A percentile compares a stretch with the other conserved stretches of the same genome.
Evolutionary conservation across 306 rosid species (phyloP).

Genomic region (Hippophae gyantsensis): DNA sequence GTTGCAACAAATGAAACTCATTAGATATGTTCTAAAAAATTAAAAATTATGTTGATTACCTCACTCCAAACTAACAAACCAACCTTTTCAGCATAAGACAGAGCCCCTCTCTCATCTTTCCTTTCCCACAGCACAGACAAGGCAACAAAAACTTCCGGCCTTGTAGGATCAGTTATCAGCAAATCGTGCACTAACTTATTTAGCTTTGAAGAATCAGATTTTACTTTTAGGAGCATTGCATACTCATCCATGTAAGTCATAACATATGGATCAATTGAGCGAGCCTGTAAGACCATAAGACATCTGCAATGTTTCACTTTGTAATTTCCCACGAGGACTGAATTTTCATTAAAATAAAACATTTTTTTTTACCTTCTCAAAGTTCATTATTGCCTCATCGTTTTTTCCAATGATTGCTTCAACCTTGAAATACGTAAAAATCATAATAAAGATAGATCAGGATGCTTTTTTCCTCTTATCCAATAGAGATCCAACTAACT

Average conservation of each 20-base stretch:
- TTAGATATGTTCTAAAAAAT: conserved; percentile 20
- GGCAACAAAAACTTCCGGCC: conserved; percentile 96
- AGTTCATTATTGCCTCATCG: conserved; percentile 91
- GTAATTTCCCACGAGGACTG: background rate
- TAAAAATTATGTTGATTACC: conserved; percentile 19
- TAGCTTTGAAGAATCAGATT: conserved; percentile 78
- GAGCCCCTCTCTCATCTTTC: conserved; percentile 86
- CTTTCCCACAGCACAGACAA: conserved; percentile 88
- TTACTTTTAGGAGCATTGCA: conserved; percentile 92
- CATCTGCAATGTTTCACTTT: conserved; percentile 1
- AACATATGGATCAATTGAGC: conserved; percentile 79
- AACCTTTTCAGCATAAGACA: conserved; percentile 93
- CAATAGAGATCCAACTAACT: conserved; percentile 3
- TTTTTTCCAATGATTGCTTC: conserved; percentile 90
- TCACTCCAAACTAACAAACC: conserved; percentile 19
- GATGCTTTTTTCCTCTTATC: conserved; percentile 9
- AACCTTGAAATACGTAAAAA: conserved; percentile 47
- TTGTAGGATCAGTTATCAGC: conserved; percentile 73
- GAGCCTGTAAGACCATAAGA: conserved; percentile 57
- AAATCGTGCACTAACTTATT: conserved; percentile 86
- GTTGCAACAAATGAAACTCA: conserved; percentile 25
- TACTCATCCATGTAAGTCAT: conserved; percentile 96
- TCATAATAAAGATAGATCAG: conserved; percentile 9
- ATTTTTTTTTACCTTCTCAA: conserved; percentile 63
- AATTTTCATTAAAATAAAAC: conserved; percentile 4